phyloP scores from a whole-genome alignment of 2,329 filamentous ascomycete genomes.

The Lizonia empirigonia region DNA sequence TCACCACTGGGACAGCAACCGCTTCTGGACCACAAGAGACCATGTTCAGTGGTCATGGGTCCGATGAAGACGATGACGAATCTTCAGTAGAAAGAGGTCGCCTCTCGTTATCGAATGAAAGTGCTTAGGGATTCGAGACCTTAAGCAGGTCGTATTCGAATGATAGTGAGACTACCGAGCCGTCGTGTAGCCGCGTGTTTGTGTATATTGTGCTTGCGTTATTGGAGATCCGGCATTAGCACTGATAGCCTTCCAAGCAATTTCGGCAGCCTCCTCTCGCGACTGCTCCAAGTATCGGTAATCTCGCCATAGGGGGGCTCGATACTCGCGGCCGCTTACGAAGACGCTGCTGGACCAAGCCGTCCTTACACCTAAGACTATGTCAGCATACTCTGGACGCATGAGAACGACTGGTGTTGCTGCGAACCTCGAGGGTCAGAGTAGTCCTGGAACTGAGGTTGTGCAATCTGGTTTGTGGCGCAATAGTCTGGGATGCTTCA shows the following conservation, averaged over 20 bases:
- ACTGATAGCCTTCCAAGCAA: constrained; percentile 42
- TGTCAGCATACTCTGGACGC: constrained; percentile 17
- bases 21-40: background rate
- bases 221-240: constrained; percentile 5
- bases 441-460: constrained; percentile 47
- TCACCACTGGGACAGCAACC: background rate
- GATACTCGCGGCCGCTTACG: constrained; percentile 43
- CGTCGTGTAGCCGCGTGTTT: constrained; percentile 27
- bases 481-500: constrained; percentile 38
- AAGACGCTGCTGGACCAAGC: constrained; percentile 46
- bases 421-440: constrained; percentile 45
- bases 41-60: background rate
- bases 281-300: constrained; percentile 46
- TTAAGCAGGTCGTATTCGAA: background rate
- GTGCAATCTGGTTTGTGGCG: constrained; percentile 41
- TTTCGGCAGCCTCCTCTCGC: constrained; percentile 45
- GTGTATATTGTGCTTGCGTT: constrained; percentile 26
- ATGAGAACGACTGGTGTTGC: background rate
- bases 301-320: constrained; percentile 45
- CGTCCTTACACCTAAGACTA: constrained; percentile 38
- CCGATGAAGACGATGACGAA: background rate
- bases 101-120: background rate
- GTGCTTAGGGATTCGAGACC: background rate
- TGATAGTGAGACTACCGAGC: constrained; percentile 24
- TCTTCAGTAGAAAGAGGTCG: background rate